Conservation (phyloP, 257 asterid genomes). For the Solanum commersonii region DNA sequence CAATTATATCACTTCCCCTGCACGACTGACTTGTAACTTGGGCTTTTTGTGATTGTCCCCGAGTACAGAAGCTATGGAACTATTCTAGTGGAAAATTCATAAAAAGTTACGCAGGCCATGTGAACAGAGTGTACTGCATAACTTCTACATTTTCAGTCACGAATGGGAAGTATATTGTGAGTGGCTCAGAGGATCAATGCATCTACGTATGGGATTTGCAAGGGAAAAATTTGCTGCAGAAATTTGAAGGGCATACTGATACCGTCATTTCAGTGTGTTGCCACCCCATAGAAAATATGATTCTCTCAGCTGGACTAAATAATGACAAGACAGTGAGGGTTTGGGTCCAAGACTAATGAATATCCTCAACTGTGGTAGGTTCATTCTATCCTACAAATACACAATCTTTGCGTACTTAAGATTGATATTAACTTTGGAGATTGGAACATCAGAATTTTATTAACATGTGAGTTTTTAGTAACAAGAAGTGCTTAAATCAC, state of each 20-base stretch:
- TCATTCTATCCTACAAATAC: neutral
- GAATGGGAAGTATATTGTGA: constrained; percentile 66
- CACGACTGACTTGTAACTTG: neutral
- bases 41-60: neutral
- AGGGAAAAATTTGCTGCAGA: constrained; percentile 59
- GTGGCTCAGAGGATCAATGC: constrained; percentile 80
- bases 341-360: constrained; percentile 62
- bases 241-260: constrained; percentile 84
- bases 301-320: constrained; percentile 75
- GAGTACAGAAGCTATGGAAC: constrained; percentile 76
- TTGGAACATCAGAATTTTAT: neutral
- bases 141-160: constrained; percentile 67
- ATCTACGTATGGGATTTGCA: constrained; percentile 79
- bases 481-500: neutral
- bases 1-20: neutral
- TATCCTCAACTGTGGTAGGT: constrained; percentile 9
- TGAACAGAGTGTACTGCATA: constrained; percentile 58
- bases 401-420: neutral
- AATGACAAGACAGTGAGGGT: constrained; percentile 66
- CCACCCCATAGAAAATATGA: constrained; percentile 61
- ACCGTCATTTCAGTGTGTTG: constrained; percentile 64
- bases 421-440: neutral
- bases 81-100: constrained; percentile 49
- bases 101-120: constrained; percentile 59
- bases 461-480: neutral